Conservation (phyloP, 768 basidiomycete genomes). For the Cyathus striatus region DNA sequence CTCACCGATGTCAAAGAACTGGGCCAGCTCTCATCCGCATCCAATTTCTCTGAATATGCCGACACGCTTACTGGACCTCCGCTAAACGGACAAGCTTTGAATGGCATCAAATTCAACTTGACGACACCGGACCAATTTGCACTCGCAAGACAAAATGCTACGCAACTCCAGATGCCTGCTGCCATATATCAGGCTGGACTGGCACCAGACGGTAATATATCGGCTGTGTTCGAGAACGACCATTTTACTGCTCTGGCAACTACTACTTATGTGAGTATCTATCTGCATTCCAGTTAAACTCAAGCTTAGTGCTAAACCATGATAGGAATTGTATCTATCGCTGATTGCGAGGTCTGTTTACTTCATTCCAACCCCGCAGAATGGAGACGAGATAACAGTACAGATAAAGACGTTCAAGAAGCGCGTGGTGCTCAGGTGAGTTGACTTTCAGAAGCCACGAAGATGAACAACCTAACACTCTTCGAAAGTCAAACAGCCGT, state of each 20-base stretch:
- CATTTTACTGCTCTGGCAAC: slow-evolving; percentile 31
- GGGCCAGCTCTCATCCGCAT: slow-evolving; percentile 28
- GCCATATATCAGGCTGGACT: slow-evolving; percentile 44
- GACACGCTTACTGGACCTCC: slow-evolving; percentile 39
- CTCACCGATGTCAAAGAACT: slow-evolving; percentile 37
- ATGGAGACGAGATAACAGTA: slow-evolving; percentile 31
- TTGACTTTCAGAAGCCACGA: neutral
- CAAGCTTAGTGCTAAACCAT: no score
- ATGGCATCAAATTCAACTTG: slow-evolving; percentile 47
- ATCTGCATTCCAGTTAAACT: no score
- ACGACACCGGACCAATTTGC: slow-evolving; percentile 34
- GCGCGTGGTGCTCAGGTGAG: slow-evolving; percentile 45
- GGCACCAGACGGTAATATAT: slow-evolving; percentile 30
- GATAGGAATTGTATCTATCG: slow-evolving; percentile 42
- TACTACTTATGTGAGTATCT: slow-evolving; percentile 47
- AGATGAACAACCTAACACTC: neutral
- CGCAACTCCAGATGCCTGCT: slow-evolving; percentile 43
- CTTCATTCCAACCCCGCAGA: slow-evolving; percentile 31
- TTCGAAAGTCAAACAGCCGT: slow-evolving; percentile 36
- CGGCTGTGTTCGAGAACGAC: slow-evolving; percentile 28
- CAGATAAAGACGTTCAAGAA: slow-evolving; percentile 38
- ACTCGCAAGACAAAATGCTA: slow-evolving; percentile 32
- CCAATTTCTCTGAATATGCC: slow-evolving; percentile 33
- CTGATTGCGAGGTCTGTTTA: slow-evolving; percentile 49
- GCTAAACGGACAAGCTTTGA: slow-evolving; percentile 44